phyloP scores from a whole-genome alignment of 176 grass and related monocot genomes.

The Musa acuminata region DNA sequence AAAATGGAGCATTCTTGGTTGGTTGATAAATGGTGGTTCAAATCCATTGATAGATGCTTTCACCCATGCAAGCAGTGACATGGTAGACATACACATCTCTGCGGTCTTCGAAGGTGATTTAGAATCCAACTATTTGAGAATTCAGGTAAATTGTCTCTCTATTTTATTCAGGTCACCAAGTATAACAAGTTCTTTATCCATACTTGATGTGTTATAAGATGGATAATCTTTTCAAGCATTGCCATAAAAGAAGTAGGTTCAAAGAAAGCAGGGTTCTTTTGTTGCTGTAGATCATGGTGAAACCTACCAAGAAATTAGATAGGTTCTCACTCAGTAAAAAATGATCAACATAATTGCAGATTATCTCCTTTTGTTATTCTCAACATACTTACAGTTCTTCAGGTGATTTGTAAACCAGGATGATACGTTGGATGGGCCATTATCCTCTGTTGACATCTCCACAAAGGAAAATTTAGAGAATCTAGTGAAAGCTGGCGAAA shows the following conservation, averaged over 20 bases:
- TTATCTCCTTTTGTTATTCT: background rate
- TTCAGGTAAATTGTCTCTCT: background rate
- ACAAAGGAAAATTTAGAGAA: background rate
- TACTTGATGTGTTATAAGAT: no score
- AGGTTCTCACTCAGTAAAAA: no score
- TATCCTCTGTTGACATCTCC: background rate
- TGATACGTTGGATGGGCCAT: background rate
- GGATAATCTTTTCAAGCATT: no score
- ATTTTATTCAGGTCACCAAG: no score
- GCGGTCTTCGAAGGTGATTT: background rate
- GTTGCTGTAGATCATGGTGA: no score
- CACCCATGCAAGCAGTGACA: background rate
- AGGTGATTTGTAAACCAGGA: background rate
- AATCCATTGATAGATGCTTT: constrained; percentile 3
- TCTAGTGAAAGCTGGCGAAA: background rate
- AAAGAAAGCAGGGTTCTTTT: no score
- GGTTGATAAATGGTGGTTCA: background rate
- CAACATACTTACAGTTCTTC: background rate
- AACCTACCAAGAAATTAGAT: no score
- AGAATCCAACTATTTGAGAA: background rate
- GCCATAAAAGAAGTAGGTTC: no score
- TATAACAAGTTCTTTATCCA: no score
- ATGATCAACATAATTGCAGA: no score
- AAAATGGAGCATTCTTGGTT: background rate
- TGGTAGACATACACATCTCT: background rate